Evolutionary conservation across 768 basidiomycete genomes (phyloP), one percentile per base, ranked within the genome.

Genomic region (Suillus variegatus): DNA sequence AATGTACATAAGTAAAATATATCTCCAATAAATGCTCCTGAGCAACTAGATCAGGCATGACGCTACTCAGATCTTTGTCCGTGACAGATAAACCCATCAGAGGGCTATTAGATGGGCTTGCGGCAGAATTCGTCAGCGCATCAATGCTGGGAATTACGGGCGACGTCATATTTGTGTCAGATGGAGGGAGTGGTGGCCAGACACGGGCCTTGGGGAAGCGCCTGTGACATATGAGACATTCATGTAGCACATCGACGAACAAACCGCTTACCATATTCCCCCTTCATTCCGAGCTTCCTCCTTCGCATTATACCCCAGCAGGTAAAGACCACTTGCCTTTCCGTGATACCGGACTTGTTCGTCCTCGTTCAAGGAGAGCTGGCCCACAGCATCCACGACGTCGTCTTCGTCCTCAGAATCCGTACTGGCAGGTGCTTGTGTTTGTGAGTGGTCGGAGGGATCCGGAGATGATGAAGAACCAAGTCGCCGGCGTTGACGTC

Each of bases 201-300:
- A 95, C 91, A n/a, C 94, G 84, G 3, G 93, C 90, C 69, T 88
- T 89, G 0, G 94, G 93, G 77, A 96, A 95, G 36, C 88, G 87
- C 90, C 85, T 93, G 71, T 6, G 70, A 28, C n/a, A 66, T 76
- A 68, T 73, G 14, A 67, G 60, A 36, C 69, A 47, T 71, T 60
- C 1, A 65, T 62, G 3, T 71, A 67, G 38, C 66, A 65, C 58
- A 32, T 46, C 40, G 28, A n/a, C 38, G 41, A 40, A 32, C 61
- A 66, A 47, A 6, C n/a, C n/a, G 64, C 85, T 64, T 64, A 86
- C 90, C 91, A 92, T 63, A 91, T 89, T 0, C 91, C 92, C 22
- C 88, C 90, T 68, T 90, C 88, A 68, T 88, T 91, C 70, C 90
- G 81, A 47, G 82, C 80, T 71, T 91, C 90, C 62, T 82, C 74